Evolutionary conservation across 78 protist species (phyloP), one percentile per base, ranked within the genome.

Genomic region (Cavenderia fasciculata): DNA sequence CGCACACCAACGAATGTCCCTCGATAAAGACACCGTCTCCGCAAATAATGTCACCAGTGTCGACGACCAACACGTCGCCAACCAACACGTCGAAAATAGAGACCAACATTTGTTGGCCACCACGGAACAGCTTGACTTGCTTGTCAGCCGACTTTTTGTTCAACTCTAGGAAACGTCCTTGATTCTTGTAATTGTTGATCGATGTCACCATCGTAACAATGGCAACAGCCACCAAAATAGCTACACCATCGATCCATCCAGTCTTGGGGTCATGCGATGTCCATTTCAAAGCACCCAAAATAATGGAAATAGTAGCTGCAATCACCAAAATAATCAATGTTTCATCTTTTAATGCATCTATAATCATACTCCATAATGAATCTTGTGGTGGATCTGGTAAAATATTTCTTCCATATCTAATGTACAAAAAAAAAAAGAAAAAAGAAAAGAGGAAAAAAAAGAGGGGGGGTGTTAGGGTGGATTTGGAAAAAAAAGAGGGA

Each of bases 171-270:
- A 95, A 96, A 82, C 97, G 57, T 1, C 65, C 74, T 59, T 97
- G 98, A 89, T 98, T 97, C 43, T 66, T 86, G 56, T 78, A 97
- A 54, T 97, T 96, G 79, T 97, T 97, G 51, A 44, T 47, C 12
- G 98, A 79, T 10, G 97, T 95, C 38, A 98, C 97, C 16, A 69
- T 11, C 16, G 91, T 87, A 11, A 97, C 99, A 29, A 97, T 19
- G 16, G 78, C 34, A 19, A 98, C 98, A 21, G 98, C 98, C 14
- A 92, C 66, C 27, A 98, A 38, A 74, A 98, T 97, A 43, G 98
- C 97, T 2, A 78, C 85, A 44, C 99, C 99, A 56, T 98, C 98
- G 41, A 95, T 94, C 99, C 98, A 97, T 0, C 93, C 97, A 10
- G 61, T 56, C 62, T 57, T 62, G 7, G 71, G 68, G 52, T 88